Conservation (phyloP, 2,329 filamentous ascomycete species). For the Trichoderma koningiopsis region DNA sequence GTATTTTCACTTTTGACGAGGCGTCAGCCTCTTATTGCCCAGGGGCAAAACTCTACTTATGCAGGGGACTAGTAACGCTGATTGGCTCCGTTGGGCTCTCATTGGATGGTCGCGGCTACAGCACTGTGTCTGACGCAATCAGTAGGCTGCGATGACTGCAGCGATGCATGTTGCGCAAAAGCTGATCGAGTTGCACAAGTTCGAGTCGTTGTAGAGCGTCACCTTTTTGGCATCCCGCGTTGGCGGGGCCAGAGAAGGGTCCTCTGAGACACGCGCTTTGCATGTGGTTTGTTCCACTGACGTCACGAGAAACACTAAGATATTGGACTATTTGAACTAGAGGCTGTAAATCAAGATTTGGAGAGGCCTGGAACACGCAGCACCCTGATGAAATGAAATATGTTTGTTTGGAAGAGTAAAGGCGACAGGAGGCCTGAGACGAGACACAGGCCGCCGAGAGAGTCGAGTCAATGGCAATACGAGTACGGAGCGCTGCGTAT, state of each 20-base stretch:
- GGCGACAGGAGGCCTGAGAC: not conserved
- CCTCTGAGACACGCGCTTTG: not conserved
- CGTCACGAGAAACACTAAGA: conserved; percentile 17
- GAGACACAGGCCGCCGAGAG: not conserved
- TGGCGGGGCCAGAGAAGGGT: conserved; percentile 5
- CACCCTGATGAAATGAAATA: not conserved
- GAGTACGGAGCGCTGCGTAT: not conserved
- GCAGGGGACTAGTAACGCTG: conserved; percentile 1
- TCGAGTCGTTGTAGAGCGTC: not conserved
- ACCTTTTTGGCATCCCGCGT: not conserved
- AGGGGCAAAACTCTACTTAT: conserved; percentile 8
- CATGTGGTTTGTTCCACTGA: not conserved
- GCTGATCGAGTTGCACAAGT: not conserved
- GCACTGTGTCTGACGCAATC: conserved; percentile 18
- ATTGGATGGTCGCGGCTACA: not conserved
- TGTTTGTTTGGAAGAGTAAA: not conserved
- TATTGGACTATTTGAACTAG: not conserved
- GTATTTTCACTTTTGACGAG: not conserved
- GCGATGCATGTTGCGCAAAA: not conserved
- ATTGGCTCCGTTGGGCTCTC: not conserved
- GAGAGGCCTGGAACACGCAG: conserved; percentile 1
- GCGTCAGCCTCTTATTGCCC: not conserved
- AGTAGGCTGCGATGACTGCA: not conserved
- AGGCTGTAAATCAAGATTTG: conserved; percentile 19
- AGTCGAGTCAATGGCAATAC: conserved; percentile 3